Evolutionary conservation across 805 yeast genomes (phyloP).

Genomic region (Kuraishia molischiana): DNA sequence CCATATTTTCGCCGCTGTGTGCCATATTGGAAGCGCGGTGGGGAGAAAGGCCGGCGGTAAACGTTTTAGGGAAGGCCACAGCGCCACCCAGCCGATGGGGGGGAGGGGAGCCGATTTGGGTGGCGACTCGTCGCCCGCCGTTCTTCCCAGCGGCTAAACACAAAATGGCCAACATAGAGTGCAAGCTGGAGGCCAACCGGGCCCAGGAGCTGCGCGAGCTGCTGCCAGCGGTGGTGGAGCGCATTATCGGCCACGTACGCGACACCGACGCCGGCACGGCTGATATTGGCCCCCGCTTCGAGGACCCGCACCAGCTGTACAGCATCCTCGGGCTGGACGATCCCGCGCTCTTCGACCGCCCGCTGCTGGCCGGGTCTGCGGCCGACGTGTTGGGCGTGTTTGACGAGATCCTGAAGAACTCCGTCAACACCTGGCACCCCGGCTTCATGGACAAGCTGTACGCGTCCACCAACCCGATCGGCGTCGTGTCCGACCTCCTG

Average conservation of each 20-base stretch:
- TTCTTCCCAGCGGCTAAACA: too few relatives aligned
- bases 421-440: slow-evolving; percentile 81
- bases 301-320: slow-evolving; percentile 37
- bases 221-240: slow-evolving; percentile 38
- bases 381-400: slow-evolving; percentile 38
- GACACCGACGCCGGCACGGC: slow-evolving; percentile 33
- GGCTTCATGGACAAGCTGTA: slow-evolving; percentile 79
- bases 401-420: slow-evolving; percentile 48
- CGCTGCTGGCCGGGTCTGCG: slow-evolving; percentile 19
- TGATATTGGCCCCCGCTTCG: slow-evolving; percentile 38
- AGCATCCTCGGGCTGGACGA: slow-evolving; percentile 24
- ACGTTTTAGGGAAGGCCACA: too few relatives aligned
- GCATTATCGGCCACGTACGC: slow-evolving; percentile 42
- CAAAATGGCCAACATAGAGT: too few relatives aligned
- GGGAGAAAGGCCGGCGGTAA: too few relatives aligned
- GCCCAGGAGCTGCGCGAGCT: slow-evolving; percentile 48
- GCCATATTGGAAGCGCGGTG: too few relatives aligned
- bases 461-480: slow-evolving; percentile 81
- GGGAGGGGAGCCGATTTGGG: too few relatives aligned
- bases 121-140: too few relatives aligned
- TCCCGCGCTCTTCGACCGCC: slow-evolving; percentile 12
- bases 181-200: slow-evolving; percentile 43
- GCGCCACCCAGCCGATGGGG: too few relatives aligned
- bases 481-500: slow-evolving; percentile 62
- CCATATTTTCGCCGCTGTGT: background rate